A percentile compares a stretch with the other conserved stretches of the same genome.
These are phyloP conservation scores for Globisporangium cylindrosporum DNA, from an alignment of 352 stramenopile species.

Conservation along the genomic window DNA sequence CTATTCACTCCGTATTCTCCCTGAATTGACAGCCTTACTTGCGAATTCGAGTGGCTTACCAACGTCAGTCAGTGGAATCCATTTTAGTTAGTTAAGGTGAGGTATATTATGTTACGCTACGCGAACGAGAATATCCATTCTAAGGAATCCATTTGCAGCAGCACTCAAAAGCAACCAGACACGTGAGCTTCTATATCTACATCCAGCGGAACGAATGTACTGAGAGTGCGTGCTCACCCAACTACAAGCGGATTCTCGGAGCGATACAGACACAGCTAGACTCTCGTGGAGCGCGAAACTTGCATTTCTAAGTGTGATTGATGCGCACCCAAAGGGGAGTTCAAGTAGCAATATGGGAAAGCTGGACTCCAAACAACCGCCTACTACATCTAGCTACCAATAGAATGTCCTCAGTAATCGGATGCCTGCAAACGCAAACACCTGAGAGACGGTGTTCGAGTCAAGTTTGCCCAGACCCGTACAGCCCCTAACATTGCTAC, in stretches of 20 bases:
- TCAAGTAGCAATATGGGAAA: neutral
- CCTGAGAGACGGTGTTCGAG: neutral
- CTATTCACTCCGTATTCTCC: constrained; percentile 2
- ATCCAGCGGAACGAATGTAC: neutral
- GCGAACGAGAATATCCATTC: no score
- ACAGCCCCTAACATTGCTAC: neutral
- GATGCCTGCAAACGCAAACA: neutral
- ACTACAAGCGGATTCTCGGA: constrained; percentile 18
- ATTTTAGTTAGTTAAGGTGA: neutral
- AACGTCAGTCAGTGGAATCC: neutral
- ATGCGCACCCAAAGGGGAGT: constrained; percentile 6
- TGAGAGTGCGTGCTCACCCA: neutral
- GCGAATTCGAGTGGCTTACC: neutral
- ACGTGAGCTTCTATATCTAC: constrained; percentile 3
- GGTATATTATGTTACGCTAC: no score
- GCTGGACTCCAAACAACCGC: neutral
- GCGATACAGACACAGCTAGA: neutral
- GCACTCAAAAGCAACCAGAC: neutral
- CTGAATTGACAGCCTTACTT: constrained; percentile 21
- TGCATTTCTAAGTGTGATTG: constrained; percentile 29
- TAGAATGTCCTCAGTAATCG: neutral
- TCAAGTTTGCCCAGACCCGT: neutral
- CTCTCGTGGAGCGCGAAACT: constrained; percentile 18
- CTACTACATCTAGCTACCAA: neutral
- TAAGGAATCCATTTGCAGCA: neutral